Evolutionary conservation across 495 filamentous ascomycete species (phyloP).

Genomic region (Talaromyces liani): DNA sequence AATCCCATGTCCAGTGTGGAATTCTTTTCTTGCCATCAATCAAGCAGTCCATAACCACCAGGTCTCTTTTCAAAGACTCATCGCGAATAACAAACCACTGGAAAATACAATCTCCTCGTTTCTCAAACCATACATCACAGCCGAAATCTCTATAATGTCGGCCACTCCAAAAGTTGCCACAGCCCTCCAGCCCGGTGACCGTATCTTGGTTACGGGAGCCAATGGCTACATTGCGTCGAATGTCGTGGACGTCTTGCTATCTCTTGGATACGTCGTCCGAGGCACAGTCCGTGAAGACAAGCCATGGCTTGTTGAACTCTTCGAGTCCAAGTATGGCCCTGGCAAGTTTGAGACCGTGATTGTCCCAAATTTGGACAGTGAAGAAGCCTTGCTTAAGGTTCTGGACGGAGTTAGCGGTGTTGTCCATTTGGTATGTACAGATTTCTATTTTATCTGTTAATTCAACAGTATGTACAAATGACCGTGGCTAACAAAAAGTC

Average conservation of each 20-base stretch:
- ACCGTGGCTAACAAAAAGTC: neutral
- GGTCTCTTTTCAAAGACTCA: neutral
- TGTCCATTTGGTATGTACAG: conserved; percentile 36
- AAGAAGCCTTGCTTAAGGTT: conserved; percentile 33
- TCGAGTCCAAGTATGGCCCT: conserved; percentile 28
- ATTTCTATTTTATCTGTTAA: conserved; percentile 3
- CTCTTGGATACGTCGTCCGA: conserved; percentile 43
- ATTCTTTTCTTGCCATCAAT: neutral
- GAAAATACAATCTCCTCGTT: neutral
- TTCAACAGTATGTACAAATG: neutral
- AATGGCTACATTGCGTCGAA: conserved; percentile 53
- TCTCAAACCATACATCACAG: neutral
- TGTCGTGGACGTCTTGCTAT: conserved; percentile 39
- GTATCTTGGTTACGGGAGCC: conserved; percentile 46
- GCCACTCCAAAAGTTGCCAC: conserved; percentile 5
- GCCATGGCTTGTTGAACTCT: conserved; percentile 38
- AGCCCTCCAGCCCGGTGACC: conserved; percentile 11
- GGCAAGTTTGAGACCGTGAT: conserved; percentile 31
- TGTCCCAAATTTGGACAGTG: conserved; percentile 29
- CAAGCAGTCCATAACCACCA: neutral
- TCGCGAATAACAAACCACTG: neutral
- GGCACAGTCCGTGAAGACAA: conserved; percentile 38
- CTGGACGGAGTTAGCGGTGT: conserved; percentile 30
- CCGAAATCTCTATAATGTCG: neutral
- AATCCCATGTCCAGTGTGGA: neutral